Base-by-base conservation (phyloP, 768 basidiomycete species). In the Punctularia strigosozonata region DNA sequence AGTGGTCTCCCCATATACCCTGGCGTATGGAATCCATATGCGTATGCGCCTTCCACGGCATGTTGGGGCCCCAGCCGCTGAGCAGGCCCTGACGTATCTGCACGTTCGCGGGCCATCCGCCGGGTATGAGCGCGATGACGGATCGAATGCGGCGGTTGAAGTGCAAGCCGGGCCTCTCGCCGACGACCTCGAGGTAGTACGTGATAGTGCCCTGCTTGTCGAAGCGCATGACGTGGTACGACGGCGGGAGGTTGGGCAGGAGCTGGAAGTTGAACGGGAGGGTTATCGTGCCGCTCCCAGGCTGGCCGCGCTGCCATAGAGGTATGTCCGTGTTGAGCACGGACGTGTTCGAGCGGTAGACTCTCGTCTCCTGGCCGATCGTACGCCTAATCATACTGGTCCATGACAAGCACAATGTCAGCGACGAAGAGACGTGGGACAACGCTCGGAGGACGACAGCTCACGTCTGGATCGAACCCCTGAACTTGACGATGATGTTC, bases 201-300 rank as follows among this genome's bases (percentile, higher is more conserved):
- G 37, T 45, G n/a, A 53, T 42, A 18, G 35, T 37, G 4, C 44
- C 50, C 19, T 15, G 21, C 36, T 41, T 45, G 18, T 36, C 36
- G 37, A 28, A 33, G 18, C 41, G 39, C 18, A 24, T 37, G 36
- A 44, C 50, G 10, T 41, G 28, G 34, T 46, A 51, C 5, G 52
- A 50, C 2, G 52, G 50, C 2, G 48, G 50, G 17, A 43, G 34
- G 37, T 44, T 33, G 2, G 6, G n/a, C 1, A 48, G 48, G 5
- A 51, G 39, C 2, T 14, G 28, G 36, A 54, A 43, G 12, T 38
- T 41, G 41, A 54, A 54, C 17, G 52, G 52, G 13, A 54, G 24
- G 23, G 19, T 25, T 2, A 48, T 34, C 33, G 43, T 42, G 31
- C 39, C 40, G 12, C 41, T 33, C 3, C 32, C 43, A 13, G 45